These are phyloP conservation scores for Ceratocystiopsis brevicomis DNA, from an alignment of 2,329 filamentous ascomycete genomes.

Conservation along the genomic window DNA sequence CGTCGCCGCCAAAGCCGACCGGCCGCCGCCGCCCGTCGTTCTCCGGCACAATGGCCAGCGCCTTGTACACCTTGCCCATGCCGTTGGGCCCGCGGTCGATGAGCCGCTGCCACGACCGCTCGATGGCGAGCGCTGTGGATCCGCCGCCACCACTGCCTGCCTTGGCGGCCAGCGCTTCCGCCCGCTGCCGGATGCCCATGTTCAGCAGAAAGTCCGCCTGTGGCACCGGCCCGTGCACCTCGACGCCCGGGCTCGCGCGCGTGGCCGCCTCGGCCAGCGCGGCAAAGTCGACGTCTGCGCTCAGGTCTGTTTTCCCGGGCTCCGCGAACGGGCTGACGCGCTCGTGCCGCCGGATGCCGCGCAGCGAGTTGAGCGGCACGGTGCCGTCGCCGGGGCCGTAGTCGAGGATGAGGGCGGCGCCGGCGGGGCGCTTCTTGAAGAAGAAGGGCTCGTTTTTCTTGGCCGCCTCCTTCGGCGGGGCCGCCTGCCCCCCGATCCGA, in stretches of 20 bases:
- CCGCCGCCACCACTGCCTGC: conserved; percentile 12
- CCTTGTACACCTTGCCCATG: conserved; percentile 94
- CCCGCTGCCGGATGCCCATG: conserved; percentile 71
- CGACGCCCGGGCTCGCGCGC: conserved; percentile 56
- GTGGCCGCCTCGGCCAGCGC: conserved; percentile 70
- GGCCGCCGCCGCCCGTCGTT: conserved; percentile 55
- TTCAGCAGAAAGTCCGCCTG: conserved; percentile 61
- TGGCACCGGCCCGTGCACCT: conserved; percentile 81
- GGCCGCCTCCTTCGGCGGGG: conserved; percentile 5
- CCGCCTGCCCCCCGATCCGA: conserved; percentile 54
- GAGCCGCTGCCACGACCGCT: conserved; percentile 60
- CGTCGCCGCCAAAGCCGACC: conserved; percentile 76
- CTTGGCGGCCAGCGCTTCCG: conserved; percentile 41
- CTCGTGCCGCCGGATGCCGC: conserved; percentile 65
- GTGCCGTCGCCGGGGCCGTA: conserved; percentile 59
- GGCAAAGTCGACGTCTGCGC: conserved; percentile 83
- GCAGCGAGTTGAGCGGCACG: conserved; percentile 74
- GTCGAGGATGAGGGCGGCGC: conserved; percentile 87
- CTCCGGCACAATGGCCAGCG: conserved; percentile 73
- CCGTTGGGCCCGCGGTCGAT: conserved; percentile 67
- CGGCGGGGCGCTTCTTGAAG: conserved; percentile 43
- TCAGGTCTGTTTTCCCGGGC: conserved; percentile 73
- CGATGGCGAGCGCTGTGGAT: conserved; percentile 40
- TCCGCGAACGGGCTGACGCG: conserved; percentile 60
- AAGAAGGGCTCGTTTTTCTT: background rate